phyloP scores from a whole-genome alignment of 768 basidiomycete genomes.

The Mycena rebaudengoi region DNA sequence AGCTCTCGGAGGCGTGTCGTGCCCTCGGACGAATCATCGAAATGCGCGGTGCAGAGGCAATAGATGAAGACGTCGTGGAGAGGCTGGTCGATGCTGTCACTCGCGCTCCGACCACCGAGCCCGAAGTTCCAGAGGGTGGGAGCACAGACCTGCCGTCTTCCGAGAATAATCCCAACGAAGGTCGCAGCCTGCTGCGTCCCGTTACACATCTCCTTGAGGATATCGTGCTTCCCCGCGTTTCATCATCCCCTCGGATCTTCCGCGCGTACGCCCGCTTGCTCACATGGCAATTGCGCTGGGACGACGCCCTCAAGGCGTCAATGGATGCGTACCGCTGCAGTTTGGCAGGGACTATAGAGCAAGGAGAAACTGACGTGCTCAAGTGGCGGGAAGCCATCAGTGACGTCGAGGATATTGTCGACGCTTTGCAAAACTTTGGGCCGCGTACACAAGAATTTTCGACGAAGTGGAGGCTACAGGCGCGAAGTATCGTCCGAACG shows the following conservation, averaged over 20 bases:
- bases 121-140: constrained; percentile 41
- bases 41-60: constrained; percentile 65
- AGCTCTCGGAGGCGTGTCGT: constrained; percentile 86
- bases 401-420: constrained; percentile 87
- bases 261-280: constrained; percentile 84
- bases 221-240: constrained; percentile 84
- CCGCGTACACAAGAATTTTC: constrained; percentile 59
- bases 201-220: constrained; percentile 79
- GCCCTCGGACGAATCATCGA: constrained; percentile 87
- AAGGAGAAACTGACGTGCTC: constrained; percentile 70
- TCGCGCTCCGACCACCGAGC: constrained; percentile 51
- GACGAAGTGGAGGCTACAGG: constrained; percentile 85
- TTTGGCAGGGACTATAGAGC: constrained; percentile 65
- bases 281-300: constrained; percentile 76
- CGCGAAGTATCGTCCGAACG: constrained; percentile 84
- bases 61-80: constrained; percentile 91
- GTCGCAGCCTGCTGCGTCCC: constrained; percentile 69
- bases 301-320: constrained; percentile 82
- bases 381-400: constrained; percentile 79
- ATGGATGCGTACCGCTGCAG: constrained; percentile 86
- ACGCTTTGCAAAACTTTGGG: constrained; percentile 84
- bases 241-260: constrained; percentile 77
- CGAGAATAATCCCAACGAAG: constrained; percentile 63
- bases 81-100: constrained; percentile 90
- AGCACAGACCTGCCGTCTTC: constrained; percentile 24